Percentiles rank a stretch among this genome's conserved stretches.
Conservation (phyloP, 2,329 filamentous ascomycete genomes). For the Dryadomyces sulphureus region DNA sequence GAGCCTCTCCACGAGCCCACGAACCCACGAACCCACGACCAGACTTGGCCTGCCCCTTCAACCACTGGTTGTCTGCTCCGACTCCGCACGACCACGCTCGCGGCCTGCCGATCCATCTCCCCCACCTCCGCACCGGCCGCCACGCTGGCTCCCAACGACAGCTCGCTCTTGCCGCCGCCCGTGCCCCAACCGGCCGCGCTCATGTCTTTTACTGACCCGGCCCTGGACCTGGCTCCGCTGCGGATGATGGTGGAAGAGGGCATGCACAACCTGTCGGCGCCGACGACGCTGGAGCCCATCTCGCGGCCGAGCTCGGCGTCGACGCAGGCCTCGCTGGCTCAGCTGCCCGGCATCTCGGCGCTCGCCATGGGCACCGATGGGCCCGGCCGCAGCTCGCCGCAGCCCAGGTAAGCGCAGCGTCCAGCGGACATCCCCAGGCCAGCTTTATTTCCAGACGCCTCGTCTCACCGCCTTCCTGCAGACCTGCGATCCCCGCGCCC, state of each 20-base stretch:
- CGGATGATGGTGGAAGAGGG: constrained; percentile 21
- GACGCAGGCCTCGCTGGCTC: constrained; percentile 27
- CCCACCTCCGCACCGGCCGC: not conserved
- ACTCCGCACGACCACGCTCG: too few species aligned
- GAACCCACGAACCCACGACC: not conserved
- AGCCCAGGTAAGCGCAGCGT: constrained; percentile 27
- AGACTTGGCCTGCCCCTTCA: too few species aligned
- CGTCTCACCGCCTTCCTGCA: not conserved
- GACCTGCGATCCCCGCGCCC: not conserved
- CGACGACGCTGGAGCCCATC: constrained; percentile 26
- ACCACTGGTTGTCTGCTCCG: not conserved
- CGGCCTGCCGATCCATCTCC: too few species aligned
- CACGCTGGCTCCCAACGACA: constrained; percentile 1
- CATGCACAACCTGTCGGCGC: constrained; percentile 22
- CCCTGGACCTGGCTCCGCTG: constrained; percentile 4
- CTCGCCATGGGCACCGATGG: constrained; percentile 25
- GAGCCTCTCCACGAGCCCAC: not conserved
- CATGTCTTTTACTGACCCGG: not conserved
- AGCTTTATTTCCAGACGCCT: not conserved
- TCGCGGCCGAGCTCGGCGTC: constrained; percentile 35
- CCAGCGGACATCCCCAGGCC: not conserved
- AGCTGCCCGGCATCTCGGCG: constrained; percentile 30
- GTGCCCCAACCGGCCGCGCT: not conserved
- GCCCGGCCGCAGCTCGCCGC: constrained; percentile 24
- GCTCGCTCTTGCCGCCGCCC: not conserved